These are phyloP conservation scores for Sclerotiophoma versabilis DNA, from an alignment of 2,329 filamentous ascomycete species.

Conservation along the genomic window DNA sequence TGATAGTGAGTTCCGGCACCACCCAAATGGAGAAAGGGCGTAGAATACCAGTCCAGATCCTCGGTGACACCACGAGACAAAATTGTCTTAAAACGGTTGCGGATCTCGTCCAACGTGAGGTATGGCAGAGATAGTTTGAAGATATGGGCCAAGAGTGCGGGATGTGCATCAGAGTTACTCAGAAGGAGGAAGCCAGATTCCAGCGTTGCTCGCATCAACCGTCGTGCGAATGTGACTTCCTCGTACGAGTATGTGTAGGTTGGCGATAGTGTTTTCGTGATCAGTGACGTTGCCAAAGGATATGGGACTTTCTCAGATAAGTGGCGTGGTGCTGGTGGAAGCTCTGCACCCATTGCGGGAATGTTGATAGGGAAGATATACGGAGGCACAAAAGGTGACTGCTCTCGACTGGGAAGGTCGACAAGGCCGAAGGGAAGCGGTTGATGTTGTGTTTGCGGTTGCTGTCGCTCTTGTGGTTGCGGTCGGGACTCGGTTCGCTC, in stretches of 20 bases:
- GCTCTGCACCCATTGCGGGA: constrained; percentile 30
- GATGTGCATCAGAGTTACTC: constrained; percentile 50
- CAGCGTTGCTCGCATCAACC: constrained; percentile 70
- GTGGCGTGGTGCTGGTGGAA: constrained; percentile 1
- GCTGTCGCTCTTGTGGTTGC: constrained; percentile 1
- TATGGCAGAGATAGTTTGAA: constrained; percentile 76
- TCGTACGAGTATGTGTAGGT: constrained; percentile 66
- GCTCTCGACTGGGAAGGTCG: constrained; percentile 31
- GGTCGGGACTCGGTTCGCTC: too few relatives aligned
- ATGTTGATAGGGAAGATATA: constrained; percentile 31
- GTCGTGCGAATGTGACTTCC: constrained; percentile 73
- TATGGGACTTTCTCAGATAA: neutral
- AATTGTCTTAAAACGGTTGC: constrained; percentile 49
- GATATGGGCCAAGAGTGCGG: constrained; percentile 53
- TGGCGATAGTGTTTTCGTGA: constrained; percentile 33
- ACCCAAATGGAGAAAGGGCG: constrained; percentile 71
- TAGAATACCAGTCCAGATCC: constrained; percentile 65
- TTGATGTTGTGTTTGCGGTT: constrained; percentile 6
- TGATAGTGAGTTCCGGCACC: constrained; percentile 72
- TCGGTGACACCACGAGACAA: constrained; percentile 52
- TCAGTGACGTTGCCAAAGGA: constrained; percentile 26
- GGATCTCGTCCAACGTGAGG: constrained; percentile 51
- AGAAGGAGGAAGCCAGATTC: constrained; percentile 70
- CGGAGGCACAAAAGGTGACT: constrained; percentile 26
- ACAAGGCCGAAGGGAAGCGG: constrained; percentile 43